Evolutionary conservation across 805 yeast species (phyloP), one percentile per base, ranked within the genome.

Genomic region (Candida xyloterini): DNA sequence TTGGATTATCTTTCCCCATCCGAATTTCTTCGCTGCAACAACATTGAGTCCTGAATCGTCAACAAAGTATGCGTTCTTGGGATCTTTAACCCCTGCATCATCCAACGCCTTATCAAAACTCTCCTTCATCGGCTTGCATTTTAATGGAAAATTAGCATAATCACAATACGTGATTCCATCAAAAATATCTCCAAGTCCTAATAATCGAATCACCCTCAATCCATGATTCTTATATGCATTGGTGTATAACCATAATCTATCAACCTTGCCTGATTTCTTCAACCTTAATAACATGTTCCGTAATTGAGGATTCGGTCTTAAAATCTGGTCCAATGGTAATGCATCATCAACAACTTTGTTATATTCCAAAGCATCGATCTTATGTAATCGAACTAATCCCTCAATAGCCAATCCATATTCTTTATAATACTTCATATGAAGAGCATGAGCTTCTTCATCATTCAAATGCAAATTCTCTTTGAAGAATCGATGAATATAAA

Each of bases 121-220:
- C 38, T 65, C 69, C 14, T 69, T 65, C 79, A 85, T 86, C n/a
- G 99, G 99, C 65, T 91, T 91, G 66, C 98, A 93, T 23, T 82
- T 65, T 42, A 91, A 70, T 5, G 84, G 81, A 40, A 77, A 79
- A 35, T 68, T 55, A 34, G 78, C 68, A 58, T 93, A 93, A 65
- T 93, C 95, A 65, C 99, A 93, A 63, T 68, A 91, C 1, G 97
- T 88, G 50, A 93, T 73, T 0, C 99, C 99, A 50, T 91, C 98
- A 58, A 93, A 90, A 39, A 88, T 58, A 59, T 90, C 96, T n/a
- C 91, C 97, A 21, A 91, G 60, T 2, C 96, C 97, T 34, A 91
- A 67, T 33, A 91, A 68, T 30, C 79, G 73, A 14, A 89, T 71
- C 22, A 88, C 95, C 35, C 97, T 71, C 31, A 80, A 53, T 0